Evolutionary conservation across 2,329 filamentous ascomycete genomes (phyloP), one percentile per base, ranked within the genome.

Genomic region (Myriosclerotinia curreyana): DNA sequence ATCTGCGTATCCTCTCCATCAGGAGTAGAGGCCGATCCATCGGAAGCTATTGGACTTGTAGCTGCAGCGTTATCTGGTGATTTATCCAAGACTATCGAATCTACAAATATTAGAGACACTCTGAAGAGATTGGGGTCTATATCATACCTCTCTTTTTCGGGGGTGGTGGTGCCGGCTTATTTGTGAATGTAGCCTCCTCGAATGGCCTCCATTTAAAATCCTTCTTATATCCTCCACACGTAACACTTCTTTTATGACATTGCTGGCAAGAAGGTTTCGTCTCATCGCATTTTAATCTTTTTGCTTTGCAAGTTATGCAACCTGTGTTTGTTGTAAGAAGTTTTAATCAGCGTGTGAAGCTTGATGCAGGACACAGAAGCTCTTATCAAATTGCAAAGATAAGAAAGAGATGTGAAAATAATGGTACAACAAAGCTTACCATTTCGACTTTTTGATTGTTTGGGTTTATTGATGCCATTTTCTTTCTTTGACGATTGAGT

Each of bases 201-300:
- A 89, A 89, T 0, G 86, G 82, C 60, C 86, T 80, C 88, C 88
- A 91, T 79, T 90, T 90, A 77, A 89, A 90, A 74, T 89, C 85
- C 74, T 89, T 91, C 75, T 86, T 88, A 76, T 90, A 91, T 44
- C 88, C 88, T 65, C 87, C 87, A 72, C 88, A 91, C 4, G 78
- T 74, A 28, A 90, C 86, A 67, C 82, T 85, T 61, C 87, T 80
- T 69, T 83, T 84, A 53, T 84, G 79, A 72, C 87, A 90, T 77
- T 90, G 86, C 65, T 84, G 79, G 71, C 87, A 90, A 28, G 79
- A 81, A 0, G 87, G 88, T 69, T 90, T 89, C 53, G 83, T 84
- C 77, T 91, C 88, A 74, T 90, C 88, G 76, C 88, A 91, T 76
- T 90, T 91, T 61, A 91, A 77, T 65, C 88, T 80, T 76, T 90